Evolutionary conservation across 2,329 filamentous ascomycete species (phyloP).

Genomic region (Acrocalymma vagum): DNA sequence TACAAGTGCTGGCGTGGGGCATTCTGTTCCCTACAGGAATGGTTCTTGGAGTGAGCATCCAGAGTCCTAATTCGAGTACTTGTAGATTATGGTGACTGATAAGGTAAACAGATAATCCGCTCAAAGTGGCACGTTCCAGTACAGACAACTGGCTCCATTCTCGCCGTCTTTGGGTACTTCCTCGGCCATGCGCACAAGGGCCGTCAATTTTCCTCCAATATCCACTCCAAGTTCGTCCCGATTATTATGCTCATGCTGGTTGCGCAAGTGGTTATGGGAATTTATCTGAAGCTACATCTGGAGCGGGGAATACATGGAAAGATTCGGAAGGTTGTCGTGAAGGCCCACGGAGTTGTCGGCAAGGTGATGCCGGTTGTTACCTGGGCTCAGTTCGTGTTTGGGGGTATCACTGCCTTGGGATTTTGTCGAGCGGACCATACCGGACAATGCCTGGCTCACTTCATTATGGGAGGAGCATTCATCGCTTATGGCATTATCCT

Average conservation of each 20-base stretch:
- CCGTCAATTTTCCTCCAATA: slow-evolving; percentile 82
- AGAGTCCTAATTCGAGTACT: neutral
- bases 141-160: slow-evolving; percentile 76
- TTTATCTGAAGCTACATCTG: slow-evolving; percentile 90
- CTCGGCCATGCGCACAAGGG: slow-evolving; percentile 91
- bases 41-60: slow-evolving; percentile 80
- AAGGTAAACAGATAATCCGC: slow-evolving; percentile 74
- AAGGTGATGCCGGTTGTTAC: slow-evolving; percentile 86
- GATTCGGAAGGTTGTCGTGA: slow-evolving; percentile 76
- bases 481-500: slow-evolving; percentile 92
- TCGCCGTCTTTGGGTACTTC: slow-evolving; percentile 87
- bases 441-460: slow-evolving; percentile 93
- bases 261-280: slow-evolving; percentile 78
- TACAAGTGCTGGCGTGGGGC: slow-evolving; percentile 88
- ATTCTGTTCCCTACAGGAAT: slow-evolving; percentile 93
- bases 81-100: slow-evolving; percentile 7
- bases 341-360: slow-evolving; percentile 81
- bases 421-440: slow-evolving; percentile 93
- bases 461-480: slow-evolving; percentile 98
- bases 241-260: slow-evolving; percentile 81
- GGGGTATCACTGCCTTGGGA: slow-evolving; percentile 88
- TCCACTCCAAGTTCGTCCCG: slow-evolving; percentile 83
- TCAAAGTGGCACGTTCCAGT: slow-evolving; percentile 94
- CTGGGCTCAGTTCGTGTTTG: slow-evolving; percentile 96
- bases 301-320: slow-evolving; percentile 83